Percentiles rank a stretch among this genome's conserved stretches.
Conservation (phyloP, 805 yeast genomes). For the Zygosaccharomyces rouxii region DNA sequence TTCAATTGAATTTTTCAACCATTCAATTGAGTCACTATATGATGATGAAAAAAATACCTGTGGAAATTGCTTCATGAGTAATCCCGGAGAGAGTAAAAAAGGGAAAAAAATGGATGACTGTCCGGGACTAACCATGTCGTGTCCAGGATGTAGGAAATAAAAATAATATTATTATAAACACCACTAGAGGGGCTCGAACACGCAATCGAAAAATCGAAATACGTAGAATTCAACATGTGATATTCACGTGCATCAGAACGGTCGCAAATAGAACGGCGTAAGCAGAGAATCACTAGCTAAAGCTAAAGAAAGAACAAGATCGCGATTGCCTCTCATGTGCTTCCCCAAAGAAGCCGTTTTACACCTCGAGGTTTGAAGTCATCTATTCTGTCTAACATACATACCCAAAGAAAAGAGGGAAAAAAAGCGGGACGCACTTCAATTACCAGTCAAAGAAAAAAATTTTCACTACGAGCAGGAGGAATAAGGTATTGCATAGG, state of each 20-base stretch:
- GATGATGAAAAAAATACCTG: neutral
- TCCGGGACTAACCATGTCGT: neutral
- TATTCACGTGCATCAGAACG: neutral
- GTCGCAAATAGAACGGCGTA: neutral
- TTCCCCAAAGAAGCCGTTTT: too few species aligned
- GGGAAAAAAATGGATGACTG: neutral
- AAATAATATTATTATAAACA: neutral
- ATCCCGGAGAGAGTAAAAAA: neutral
- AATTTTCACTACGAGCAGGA: neutral
- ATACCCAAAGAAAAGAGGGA: too few species aligned
- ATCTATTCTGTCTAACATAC: too few species aligned
- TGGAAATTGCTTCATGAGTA: constrained; percentile 2
- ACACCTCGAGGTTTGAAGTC: too few species aligned
- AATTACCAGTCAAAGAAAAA: neutral
- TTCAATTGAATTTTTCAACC: neutral
- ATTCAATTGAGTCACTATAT: constrained; percentile 3
- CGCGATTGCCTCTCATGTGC: too few species aligned
- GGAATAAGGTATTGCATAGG: neutral
- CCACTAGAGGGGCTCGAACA: neutral
- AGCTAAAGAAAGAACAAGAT: too few species aligned
- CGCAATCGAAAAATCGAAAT: neutral
- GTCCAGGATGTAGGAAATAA: too few species aligned
- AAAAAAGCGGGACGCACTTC: neutral
- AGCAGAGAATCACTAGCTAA: too few species aligned
- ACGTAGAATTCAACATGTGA: neutral